These are phyloP conservation scores for Wickerhamomyces canadensis DNA, from an alignment of 805 yeast species.

Conservation along the genomic window DNA sequence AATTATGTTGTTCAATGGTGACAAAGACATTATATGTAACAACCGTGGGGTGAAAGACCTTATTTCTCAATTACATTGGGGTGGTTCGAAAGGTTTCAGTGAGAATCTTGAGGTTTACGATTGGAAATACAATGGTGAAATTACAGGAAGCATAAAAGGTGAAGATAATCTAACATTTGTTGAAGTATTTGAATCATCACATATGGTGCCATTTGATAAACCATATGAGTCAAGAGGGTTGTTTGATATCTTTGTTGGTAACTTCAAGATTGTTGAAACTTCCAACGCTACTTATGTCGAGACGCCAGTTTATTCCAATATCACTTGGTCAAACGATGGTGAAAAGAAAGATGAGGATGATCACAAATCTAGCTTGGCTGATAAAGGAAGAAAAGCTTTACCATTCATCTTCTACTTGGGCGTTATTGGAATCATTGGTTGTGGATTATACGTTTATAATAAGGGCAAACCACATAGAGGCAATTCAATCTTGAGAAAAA, in stretches of 20 bases:
- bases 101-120: conserved; percentile 21
- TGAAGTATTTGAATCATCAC: conserved; percentile 71
- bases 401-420: conserved; percentile 21
- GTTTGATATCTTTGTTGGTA: conserved; percentile 42
- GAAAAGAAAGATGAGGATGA: conserved; percentile 6
- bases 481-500: conserved; percentile 17
- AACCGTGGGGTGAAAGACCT: conserved; percentile 65
- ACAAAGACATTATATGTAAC: conserved; percentile 85
- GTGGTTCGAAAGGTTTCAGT: conserved; percentile 38
- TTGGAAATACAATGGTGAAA: conserved; percentile 43
- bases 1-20: conserved; percentile 78
- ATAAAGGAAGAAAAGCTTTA: conserved; percentile 13
- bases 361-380: not conserved
- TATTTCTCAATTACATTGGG: conserved; percentile 61
- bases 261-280: conserved; percentile 15
- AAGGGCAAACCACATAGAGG: conserved; percentile 13
- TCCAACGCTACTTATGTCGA: conserved; percentile 14
- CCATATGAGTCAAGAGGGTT: conserved; percentile 67
- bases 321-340: conserved; percentile 8
- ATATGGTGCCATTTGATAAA: conserved; percentile 89
- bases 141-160: conserved; percentile 40
- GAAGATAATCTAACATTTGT: conserved; percentile 76
- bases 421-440: conserved; percentile 17
- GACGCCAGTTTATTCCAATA: conserved; percentile 19
- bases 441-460: conserved; percentile 12